A percentile compares a stretch with the other conserved stretches of the same genome.
phyloP scores from a whole-genome alignment of 192 early-diverging fungal species.

The Coemansia guatemalensis region DNA sequence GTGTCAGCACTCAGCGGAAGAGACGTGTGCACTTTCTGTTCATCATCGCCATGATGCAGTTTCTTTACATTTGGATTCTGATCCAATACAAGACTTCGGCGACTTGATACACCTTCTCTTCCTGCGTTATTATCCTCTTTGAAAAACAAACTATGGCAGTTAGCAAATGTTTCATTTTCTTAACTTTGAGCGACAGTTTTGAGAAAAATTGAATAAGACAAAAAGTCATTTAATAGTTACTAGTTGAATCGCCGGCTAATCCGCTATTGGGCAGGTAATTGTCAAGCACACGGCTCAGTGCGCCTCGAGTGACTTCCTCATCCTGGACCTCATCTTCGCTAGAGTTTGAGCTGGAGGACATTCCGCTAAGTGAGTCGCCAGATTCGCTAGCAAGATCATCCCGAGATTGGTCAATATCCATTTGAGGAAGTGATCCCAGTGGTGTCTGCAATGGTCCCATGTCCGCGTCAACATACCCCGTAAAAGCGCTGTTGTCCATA shows the following conservation, averaged over 20 bases:
- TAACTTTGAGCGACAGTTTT: not conserved
- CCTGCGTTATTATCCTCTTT: not conserved
- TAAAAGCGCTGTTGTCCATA: constrained; percentile 1
- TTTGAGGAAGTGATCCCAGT: constrained; percentile 5
- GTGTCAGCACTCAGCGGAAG: constrained; percentile 69
- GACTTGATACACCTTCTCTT: not conserved
- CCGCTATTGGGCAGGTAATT: constrained; percentile 21
- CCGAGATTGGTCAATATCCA: constrained; percentile 1
- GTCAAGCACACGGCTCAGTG: constrained; percentile 34
- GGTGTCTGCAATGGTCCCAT: not conserved
- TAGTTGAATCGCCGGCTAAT: not conserved
- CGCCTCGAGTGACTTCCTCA: constrained; percentile 43
- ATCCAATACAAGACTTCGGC: constrained; percentile 54
- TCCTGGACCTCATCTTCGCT: constrained; percentile 49
- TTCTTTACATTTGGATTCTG: constrained; percentile 80
- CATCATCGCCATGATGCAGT: constrained; percentile 77
- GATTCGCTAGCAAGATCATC: constrained; percentile 16
- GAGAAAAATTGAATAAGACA: constrained; percentile 2
- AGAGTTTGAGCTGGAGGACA: constrained; percentile 37
- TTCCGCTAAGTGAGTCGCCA: constrained; percentile 40
- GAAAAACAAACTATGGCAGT: not conserved
- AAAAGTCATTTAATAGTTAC: not conserved
- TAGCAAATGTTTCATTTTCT: constrained; percentile 3
- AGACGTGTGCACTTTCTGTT: constrained; percentile 88
- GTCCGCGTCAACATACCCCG: constrained; percentile 10